A percentile compares a stretch with the other conserved stretches of the same genome.
phyloP scores from a whole-genome alignment of 164 flowering plant species.

The Sedum album region DNA sequence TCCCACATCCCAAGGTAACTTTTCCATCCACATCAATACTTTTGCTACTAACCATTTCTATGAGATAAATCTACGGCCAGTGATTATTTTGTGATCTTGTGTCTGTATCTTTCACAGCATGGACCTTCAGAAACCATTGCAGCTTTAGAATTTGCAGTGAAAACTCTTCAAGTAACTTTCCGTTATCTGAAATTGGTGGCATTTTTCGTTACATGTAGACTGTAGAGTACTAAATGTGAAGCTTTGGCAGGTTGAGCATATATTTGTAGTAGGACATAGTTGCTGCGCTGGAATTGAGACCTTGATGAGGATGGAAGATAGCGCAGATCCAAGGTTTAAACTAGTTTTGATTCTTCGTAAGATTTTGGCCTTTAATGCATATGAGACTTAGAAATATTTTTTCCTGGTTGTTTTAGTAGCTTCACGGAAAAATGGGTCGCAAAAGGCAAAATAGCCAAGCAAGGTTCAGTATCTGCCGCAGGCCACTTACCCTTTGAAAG shows the following conservation, averaged over 20 bases:
- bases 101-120: neutral
- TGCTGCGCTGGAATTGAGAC: slow-evolving; percentile 82
- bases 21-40: neutral
- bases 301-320: slow-evolving; percentile 77
- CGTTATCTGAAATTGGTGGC: neutral
- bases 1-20: slow-evolving; percentile 34
- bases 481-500: slow-evolving; percentile 55
- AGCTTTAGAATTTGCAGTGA: neutral
- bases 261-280: slow-evolving; percentile 78
- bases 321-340: slow-evolving; percentile 21
- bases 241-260: slow-evolving; percentile 51
- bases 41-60: neutral
- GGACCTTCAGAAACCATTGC: neutral
- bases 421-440: neutral
- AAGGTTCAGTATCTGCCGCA: slow-evolving; percentile 39
- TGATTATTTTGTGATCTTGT: neutral
- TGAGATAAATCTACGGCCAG: no score
- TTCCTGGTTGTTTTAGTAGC: neutral
- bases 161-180: neutral
- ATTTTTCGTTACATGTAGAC: neutral
- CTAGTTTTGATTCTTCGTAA: neutral
- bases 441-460: slow-evolving; percentile 29
- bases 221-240: neutral
- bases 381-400: no score
- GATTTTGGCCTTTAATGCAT: neutral